Conservation (phyloP, 768 basidiomycete species). For the Tremella fuciformis region DNA sequence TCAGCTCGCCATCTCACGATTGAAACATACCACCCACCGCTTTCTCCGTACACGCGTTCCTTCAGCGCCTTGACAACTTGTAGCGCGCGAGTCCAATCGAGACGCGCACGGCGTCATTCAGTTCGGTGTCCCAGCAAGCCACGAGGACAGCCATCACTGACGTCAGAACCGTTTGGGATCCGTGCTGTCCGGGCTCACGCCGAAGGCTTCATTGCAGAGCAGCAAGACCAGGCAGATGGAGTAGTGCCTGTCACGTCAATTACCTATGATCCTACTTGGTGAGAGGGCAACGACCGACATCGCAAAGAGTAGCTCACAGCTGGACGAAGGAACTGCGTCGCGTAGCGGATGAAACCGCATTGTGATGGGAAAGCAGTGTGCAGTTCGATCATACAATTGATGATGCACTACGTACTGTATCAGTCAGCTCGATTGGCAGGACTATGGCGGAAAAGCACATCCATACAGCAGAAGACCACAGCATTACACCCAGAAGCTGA, state of each 20-base stretch:
- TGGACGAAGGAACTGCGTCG: constrained; percentile 25
- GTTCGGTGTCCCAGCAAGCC: constrained; percentile 20
- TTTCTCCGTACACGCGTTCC: constrained; percentile 19
- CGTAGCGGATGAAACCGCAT: constrained; percentile 30
- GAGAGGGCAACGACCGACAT: constrained; percentile 17
- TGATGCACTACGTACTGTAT: not conserved
- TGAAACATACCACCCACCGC: not conserved
- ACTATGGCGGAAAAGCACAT: constrained; percentile 3
- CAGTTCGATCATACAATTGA: constrained; percentile 34
- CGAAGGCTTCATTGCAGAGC: constrained; percentile 32
- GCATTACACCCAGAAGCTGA: constrained; percentile 24
- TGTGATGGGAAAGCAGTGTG: constrained; percentile 24
- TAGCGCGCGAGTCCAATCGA: constrained; percentile 12
- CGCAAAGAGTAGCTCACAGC: constrained; percentile 29
- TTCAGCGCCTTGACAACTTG: constrained; percentile 11
- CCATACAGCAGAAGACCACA: constrained; percentile 25
- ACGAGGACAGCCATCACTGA: constrained; percentile 30
- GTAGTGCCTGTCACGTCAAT: constrained; percentile 9
- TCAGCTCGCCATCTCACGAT: not conserved
- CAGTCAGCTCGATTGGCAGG: not conserved
- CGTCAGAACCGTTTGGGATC: not conserved
- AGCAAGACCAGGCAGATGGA: constrained; percentile 24
- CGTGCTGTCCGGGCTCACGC: not conserved
- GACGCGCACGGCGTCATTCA: constrained; percentile 18
- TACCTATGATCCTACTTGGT: not conserved